Evolutionary conservation across 441 rosid species (phyloP).

Genomic region (Populus trichocarpa): DNA sequence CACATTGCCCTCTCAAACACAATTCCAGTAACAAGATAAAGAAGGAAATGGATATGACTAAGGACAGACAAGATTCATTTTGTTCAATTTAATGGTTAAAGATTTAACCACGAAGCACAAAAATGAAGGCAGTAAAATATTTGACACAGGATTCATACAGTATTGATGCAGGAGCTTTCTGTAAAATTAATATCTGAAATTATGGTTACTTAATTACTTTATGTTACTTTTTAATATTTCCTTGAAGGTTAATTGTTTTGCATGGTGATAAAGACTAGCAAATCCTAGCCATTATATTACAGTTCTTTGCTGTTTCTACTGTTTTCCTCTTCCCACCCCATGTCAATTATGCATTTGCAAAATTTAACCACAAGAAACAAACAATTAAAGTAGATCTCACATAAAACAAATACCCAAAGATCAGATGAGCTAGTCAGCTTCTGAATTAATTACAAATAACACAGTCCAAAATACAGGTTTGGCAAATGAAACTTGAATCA

Average conservation of each 20-base stretch:
- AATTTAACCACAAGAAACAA: neutral
- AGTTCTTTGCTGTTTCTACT: neutral
- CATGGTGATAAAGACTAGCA: neutral
- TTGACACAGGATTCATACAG: neutral
- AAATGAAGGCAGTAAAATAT: neutral
- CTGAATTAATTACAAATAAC: neutral
- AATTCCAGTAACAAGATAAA: neutral
- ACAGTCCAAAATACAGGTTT: neutral
- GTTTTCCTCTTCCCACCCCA: neutral
- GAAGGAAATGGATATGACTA: neutral
- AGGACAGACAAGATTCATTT: neutral
- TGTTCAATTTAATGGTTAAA: neutral
- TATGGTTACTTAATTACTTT: neutral
- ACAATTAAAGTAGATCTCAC: neutral
- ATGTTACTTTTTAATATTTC: neutral
- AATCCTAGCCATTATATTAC: neutral
- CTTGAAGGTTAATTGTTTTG: neutral
- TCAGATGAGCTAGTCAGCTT: neutral
- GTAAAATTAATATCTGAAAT: neutral
- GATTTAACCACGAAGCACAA: neutral
- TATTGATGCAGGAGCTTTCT: neutral
- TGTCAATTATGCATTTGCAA: neutral
- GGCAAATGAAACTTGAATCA: neutral
- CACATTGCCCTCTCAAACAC: slow-evolving; percentile 10
- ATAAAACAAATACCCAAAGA: neutral